These are phyloP conservation scores for Gastrolobium villosum DNA, from an alignment of 306 rosid species.

Conservation along the genomic window DNA sequence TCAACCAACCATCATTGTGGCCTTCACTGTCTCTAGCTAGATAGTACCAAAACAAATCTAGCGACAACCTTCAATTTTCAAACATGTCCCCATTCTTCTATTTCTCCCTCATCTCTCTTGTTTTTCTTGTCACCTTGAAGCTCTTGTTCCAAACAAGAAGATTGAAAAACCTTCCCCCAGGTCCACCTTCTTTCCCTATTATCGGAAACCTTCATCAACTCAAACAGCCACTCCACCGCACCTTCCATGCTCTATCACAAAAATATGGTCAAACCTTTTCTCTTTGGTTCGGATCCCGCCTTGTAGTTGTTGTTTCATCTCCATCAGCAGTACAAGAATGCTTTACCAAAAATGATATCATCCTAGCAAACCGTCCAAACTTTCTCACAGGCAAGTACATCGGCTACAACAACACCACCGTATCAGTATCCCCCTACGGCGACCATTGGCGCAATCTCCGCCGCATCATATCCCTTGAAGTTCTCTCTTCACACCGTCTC, in stretches of 20 bases:
- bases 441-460: conserved; percentile 83
- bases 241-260: conserved; percentile 49
- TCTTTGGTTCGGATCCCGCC: conserved; percentile 48
- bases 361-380: conserved; percentile 64
- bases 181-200: conserved; percentile 63
- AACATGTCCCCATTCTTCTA: not conserved
- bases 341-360: conserved; percentile 67
- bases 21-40: not conserved
- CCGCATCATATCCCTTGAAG: conserved; percentile 56
- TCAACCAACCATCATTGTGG: not conserved
- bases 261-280: conserved; percentile 54
- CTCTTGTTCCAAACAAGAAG: conserved; percentile 1
- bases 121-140: conserved; percentile 38
- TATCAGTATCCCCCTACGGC: conserved; percentile 53
- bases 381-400: conserved; percentile 48
- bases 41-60: not conserved
- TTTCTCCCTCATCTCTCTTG: conserved; percentile 3
- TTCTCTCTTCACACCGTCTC: conserved; percentile 59
- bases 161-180: conserved; percentile 60
- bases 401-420: conserved; percentile 58
- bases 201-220: conserved; percentile 71
- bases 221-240: conserved; percentile 51
- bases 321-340: conserved; percentile 56
- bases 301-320: conserved; percentile 57
- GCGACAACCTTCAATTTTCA: not conserved